A percentile compares a stretch with the other conserved stretches of the same genome.
These are phyloP conservation scores for Fusarium graminum DNA, from an alignment of 2,329 filamentous ascomycete species.

Conservation along the genomic window DNA sequence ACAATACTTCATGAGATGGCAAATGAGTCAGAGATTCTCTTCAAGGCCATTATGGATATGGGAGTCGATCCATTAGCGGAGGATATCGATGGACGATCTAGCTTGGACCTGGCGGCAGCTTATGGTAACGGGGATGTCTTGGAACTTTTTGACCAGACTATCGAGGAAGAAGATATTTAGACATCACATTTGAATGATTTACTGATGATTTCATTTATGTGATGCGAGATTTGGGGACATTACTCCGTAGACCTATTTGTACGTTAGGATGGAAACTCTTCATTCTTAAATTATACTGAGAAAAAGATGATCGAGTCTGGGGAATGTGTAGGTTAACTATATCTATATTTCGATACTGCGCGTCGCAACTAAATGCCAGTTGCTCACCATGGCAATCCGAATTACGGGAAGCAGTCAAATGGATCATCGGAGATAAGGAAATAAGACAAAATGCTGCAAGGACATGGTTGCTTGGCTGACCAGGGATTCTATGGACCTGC, in stretches of 20 bases:
- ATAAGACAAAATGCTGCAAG: constrained; percentile 1
- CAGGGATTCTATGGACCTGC: neutral
- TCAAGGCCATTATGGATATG: constrained; percentile 12
- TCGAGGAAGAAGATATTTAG: neutral
- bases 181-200: neutral
- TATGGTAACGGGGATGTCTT: constrained; percentile 13
- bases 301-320: neutral
- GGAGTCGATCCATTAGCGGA: constrained; percentile 31
- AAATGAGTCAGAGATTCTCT: neutral
- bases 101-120: constrained; percentile 28
- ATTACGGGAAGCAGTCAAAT: neutral
- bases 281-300: neutral
- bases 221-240: neutral
- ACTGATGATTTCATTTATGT: neutral
- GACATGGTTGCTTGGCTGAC: constrained; percentile 2
- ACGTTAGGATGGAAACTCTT: neutral
- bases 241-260: neutral
- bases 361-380: neutral
- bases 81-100: constrained; percentile 30
- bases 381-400: neutral
- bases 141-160: constrained; percentile 23
- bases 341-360: neutral
- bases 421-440: constrained; percentile 16
- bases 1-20: constrained; percentile 32
- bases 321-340: neutral